Evolutionary conservation across 495 filamentous ascomycete genomes (phyloP), one percentile per base, ranked within the genome.

Genomic region (Hypoxylon lienhwacheense): DNA sequence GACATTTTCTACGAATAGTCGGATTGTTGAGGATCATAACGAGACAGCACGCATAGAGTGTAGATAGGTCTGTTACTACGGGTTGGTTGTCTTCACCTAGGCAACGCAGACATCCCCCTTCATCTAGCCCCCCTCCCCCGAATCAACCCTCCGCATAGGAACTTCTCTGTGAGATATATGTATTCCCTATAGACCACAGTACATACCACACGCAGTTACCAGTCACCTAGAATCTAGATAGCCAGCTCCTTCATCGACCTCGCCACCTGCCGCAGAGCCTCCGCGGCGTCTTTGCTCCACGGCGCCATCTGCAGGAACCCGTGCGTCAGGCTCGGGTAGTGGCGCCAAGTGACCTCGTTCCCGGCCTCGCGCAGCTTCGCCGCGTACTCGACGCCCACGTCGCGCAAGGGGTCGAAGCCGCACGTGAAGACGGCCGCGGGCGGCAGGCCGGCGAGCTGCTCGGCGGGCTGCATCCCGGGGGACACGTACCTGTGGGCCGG

Each of bases 251-350:
- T 40, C 33, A 39, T 34, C 19, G 35, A 19, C 33, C 7, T 33
- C 8, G 28, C 39, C 20, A 58, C 28, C 16, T 49, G 37, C 50
- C 36, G 55, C 59, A 32, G 26, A 8, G 69, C 66, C 0, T 53
- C 22, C 42, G 55, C 50, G 14, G 70, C 70, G 4, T 51, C 61
- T n/a, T 50, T 12, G 20, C 64, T 67, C 69, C 70, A 74, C 2
- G 69, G 58, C 20, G 64, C 61, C 69, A 71, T 69, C 44, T 72
- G 69, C 20, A 72, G 42, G 41, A 64, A 72, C 1, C 70, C 71
- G 51, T 73, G 61, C 0, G 56, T 60, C 14, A 73, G 41, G 4
- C 47, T 43, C 12, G 57, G 64, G 24, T 67, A 63, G 40, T 72
- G 70, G 11, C 43, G 28, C 70, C 70, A 74, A 1, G 12, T 31